A percentile compares a stretch with the other conserved stretches of the same genome.
These are phyloP conservation scores for Pseudocercospora musae DNA, from an alignment of 2,329 filamentous ascomycete genomes.

Conservation along the genomic window DNA sequence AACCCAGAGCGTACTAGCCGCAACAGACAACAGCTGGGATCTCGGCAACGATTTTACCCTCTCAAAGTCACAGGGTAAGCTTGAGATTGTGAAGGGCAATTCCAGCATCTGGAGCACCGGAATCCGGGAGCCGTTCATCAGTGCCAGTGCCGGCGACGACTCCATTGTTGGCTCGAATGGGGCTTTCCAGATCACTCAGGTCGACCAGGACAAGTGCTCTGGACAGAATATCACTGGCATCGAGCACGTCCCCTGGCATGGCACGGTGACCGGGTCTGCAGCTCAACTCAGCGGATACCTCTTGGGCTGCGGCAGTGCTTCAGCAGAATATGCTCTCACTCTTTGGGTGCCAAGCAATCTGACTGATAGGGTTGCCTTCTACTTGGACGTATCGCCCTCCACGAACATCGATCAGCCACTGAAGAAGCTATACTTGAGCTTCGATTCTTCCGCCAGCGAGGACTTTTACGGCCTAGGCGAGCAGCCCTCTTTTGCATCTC, in stretches of 20 bases:
- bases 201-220: slow-evolving; percentile 25
- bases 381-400: slow-evolving; percentile 17
- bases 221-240: slow-evolving; percentile 24
- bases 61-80: slow-evolving; percentile 4
- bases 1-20: slow-evolving; percentile 11
- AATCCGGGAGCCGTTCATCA: slow-evolving; percentile 24
- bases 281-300: slow-evolving; percentile 25
- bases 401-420: slow-evolving; percentile 9
- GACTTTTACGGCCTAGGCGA: slow-evolving; percentile 31
- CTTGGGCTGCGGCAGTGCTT: slow-evolving; percentile 18
- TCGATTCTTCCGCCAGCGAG: slow-evolving; percentile 22
- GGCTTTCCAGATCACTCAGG: slow-evolving; percentile 28
- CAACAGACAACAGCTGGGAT: slow-evolving; percentile 2
- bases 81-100: slow-evolving; percentile 20
- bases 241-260: slow-evolving; percentile 16
- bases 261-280: slow-evolving; percentile 17
- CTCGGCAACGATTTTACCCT: slow-evolving; percentile 19
- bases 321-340: slow-evolving; percentile 21
- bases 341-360: slow-evolving; percentile 26
- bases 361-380: slow-evolving; percentile 23
- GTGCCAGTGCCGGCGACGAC: slow-evolving; percentile 28
- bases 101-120: slow-evolving; percentile 23
- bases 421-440: slow-evolving; percentile 30
- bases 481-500: slow-evolving; percentile 29
- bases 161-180: slow-evolving; percentile 24